A percentile compares a stretch with the other conserved stretches of the same genome.
Conservation (phyloP, 140 eudicot species). For the Flaveria floridana region DNA sequence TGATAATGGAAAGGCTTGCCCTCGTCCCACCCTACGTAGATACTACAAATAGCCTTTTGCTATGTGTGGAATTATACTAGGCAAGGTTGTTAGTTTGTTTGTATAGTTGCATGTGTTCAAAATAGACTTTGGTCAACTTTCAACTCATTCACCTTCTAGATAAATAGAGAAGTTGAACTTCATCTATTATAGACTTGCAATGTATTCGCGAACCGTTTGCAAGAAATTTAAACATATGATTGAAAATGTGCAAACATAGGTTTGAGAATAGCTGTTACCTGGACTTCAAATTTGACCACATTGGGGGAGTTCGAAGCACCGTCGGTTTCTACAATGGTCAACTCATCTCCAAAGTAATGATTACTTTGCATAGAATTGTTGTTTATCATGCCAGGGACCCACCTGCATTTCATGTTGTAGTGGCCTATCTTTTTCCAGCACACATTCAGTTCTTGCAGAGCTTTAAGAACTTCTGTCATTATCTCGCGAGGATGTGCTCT, state of each 20-base stretch:
- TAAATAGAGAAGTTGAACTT: background rate
- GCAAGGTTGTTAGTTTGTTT: background rate
- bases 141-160: background rate
- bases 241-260: background rate
- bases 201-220: background rate
- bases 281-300: constrained; percentile 85
- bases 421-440: constrained; percentile 94
- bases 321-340: constrained; percentile 61
- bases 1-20: too few relatives aligned
- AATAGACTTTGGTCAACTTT: background rate
- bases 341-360: constrained; percentile 72
- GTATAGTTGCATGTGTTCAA: background rate
- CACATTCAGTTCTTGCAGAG: constrained; percentile 83
- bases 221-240: background rate
- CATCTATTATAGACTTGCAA: background rate
- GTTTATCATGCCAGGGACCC: constrained; percentile 35
- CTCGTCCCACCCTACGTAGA: too few relatives aligned
- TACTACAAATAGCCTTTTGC: too few relatives aligned
- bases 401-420: constrained; percentile 91
- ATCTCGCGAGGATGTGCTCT: constrained; percentile 95
- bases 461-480: constrained; percentile 87
- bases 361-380: constrained; percentile 43
- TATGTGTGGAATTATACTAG: too few relatives aligned
- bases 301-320: constrained; percentile 34
- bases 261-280: constrained; percentile 46